Conservation (phyloP, 2,329 filamentous ascomycete species). For the Lithohypha guttulata region DNA sequence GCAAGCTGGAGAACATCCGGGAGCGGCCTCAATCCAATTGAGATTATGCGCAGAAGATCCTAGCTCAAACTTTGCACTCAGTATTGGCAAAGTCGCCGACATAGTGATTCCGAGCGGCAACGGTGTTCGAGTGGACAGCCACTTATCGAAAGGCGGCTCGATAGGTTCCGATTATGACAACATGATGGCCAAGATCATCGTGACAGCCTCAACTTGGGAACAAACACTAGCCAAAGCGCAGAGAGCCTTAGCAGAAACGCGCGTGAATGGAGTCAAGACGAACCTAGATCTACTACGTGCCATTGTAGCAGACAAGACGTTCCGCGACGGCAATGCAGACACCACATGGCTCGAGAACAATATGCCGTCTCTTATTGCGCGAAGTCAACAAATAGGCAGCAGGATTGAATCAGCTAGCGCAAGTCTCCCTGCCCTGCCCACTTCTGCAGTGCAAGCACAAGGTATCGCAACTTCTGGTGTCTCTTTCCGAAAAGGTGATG, state of each 20-base stretch:
- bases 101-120: slow-evolving; percentile 48
- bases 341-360: slow-evolving; percentile 49
- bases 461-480: slow-evolving; percentile 26
- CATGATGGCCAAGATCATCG: slow-evolving; percentile 48
- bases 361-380: slow-evolving; percentile 32
- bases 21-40: slow-evolving; percentile 43
- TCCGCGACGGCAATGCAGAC: slow-evolving; percentile 39
- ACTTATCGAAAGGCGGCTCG: slow-evolving; percentile 37
- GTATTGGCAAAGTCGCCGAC: slow-evolving; percentile 48
- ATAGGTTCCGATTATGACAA: slow-evolving; percentile 49
- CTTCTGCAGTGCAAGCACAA: slow-evolving; percentile 14
- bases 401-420: slow-evolving; percentile 15
- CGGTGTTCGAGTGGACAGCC: slow-evolving; percentile 48
- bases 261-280: slow-evolving; percentile 47
- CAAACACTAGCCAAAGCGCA: slow-evolving; percentile 43
- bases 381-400: slow-evolving; percentile 25
- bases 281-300: slow-evolving; percentile 46
- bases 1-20: slow-evolving; percentile 28
- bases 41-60: slow-evolving; percentile 49
- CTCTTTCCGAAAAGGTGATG: slow-evolving; percentile 48
- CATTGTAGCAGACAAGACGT: slow-evolving; percentile 42
- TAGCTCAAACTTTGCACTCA: slow-evolving; percentile 43
- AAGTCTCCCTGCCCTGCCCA: slow-evolving; percentile 23
- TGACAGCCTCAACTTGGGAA: slow-evolving; percentile 45
- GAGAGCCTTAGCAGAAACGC: slow-evolving; percentile 45